Percentiles rank a stretch among this genome's conserved stretches.
Conservation (phyloP, 2,329 filamentous ascomycete species). For the Apiospora phragmitis region DNA sequence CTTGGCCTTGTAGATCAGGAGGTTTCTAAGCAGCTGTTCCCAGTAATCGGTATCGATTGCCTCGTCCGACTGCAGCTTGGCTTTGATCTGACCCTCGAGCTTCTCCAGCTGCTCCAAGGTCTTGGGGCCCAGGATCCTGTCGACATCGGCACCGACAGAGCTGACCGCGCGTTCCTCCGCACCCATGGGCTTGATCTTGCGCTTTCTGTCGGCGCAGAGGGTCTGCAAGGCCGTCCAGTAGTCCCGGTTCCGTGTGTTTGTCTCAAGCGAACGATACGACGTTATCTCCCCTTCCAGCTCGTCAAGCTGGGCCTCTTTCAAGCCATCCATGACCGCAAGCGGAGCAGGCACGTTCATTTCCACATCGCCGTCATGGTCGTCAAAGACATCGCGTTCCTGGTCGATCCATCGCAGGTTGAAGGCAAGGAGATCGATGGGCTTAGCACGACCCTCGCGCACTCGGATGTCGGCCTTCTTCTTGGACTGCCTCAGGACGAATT, state of each 20-base stretch:
- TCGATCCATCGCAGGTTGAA: constrained; percentile 91
- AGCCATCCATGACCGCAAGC: constrained; percentile 73
- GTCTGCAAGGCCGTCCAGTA: constrained; percentile 93
- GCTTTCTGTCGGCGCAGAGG: constrained; percentile 75
- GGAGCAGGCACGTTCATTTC: constrained; percentile 78
- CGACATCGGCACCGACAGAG: constrained; percentile 84
- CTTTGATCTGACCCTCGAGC: constrained; percentile 82
- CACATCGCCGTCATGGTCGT: constrained; percentile 76
- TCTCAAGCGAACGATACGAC: constrained; percentile 80
- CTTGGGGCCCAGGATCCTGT: constrained; percentile 83
- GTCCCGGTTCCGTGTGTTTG: constrained; percentile 72
- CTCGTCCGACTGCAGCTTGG: constrained; percentile 84
- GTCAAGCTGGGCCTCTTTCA: constrained; percentile 65
- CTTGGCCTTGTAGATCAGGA: constrained; percentile 89
- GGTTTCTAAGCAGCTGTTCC: constrained; percentile 84
- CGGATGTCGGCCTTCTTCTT: constrained; percentile 98
- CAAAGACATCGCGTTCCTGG: constrained; percentile 78
- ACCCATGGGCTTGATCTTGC: constrained; percentile 61
- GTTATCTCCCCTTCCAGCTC: constrained; percentile 81
- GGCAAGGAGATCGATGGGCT: constrained; percentile 90
- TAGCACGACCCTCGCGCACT: constrained; percentile 85
- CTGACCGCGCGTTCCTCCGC: constrained; percentile 74
- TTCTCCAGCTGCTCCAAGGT: constrained; percentile 81
- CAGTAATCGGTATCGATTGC: constrained; percentile 97
- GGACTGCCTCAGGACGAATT: constrained; percentile 92